phyloP scores from a whole-genome alignment of 2,329 filamentous ascomycete genomes.

The Alternaria panax region DNA sequence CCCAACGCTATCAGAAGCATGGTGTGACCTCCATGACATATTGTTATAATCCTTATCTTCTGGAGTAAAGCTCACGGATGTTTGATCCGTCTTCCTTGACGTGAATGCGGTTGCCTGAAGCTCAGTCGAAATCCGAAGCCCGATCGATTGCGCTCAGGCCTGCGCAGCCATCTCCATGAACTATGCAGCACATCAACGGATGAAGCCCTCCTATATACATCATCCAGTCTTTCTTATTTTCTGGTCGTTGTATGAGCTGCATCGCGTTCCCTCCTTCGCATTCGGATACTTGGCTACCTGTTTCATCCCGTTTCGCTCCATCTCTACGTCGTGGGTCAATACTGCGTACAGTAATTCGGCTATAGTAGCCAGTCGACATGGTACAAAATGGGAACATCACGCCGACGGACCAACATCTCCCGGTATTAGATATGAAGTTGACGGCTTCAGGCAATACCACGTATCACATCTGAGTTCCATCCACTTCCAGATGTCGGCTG shows the following conservation, averaged over 20 bases:
- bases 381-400: not conserved
- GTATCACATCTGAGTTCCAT: conserved; percentile 36
- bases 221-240: not conserved
- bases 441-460: conserved; percentile 31
- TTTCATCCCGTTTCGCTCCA: not conserved
- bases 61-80: not conserved
- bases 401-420: conserved; percentile 8
- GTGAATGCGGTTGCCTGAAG: not conserved
- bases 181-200: not conserved
- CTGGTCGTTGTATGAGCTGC: not conserved
- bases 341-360: not conserved
- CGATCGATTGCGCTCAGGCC: not conserved
- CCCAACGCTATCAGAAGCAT: not conserved
- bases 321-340: not conserved
- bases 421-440: not conserved
- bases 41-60: not conserved
- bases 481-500: conserved; percentile 36
- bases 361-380: not conserved
- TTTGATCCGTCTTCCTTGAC: not conserved
- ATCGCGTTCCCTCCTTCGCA: not conserved
- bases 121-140: not conserved
- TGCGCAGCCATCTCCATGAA: not conserved
- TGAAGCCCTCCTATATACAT: not conserved
- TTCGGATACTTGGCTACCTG: not conserved
- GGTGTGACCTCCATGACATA: not conserved